Evolutionary conservation across 306 rosid species (phyloP).

Genomic region (barrel medic (Medicago truncatula)): DNA sequence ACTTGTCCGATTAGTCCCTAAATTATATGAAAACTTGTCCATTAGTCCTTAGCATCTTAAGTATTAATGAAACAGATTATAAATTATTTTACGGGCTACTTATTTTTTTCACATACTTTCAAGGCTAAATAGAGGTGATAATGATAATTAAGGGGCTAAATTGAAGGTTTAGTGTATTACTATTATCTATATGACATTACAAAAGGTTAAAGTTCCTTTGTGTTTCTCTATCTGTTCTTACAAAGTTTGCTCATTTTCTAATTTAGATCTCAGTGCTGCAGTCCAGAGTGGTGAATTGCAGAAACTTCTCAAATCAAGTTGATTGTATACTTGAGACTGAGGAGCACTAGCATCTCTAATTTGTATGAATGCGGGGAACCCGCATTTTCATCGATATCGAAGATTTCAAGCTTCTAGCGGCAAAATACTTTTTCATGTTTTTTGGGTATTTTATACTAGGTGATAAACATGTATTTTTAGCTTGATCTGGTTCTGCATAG

Average conservation of each 20-base stretch:
- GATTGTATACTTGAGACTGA: slow-evolving; percentile 43
- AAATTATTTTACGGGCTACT: background rate
- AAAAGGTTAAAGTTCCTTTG: background rate
- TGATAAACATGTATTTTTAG: slow-evolving; percentile 18
- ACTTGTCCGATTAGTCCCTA: background rate
- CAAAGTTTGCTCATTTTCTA: slow-evolving; percentile 7
- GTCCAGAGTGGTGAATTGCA: slow-evolving; percentile 76
- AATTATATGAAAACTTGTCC: background rate
- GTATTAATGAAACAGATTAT: background rate
- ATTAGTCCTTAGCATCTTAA: background rate
- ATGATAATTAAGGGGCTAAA: background rate
- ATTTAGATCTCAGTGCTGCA: slow-evolving; percentile 75
- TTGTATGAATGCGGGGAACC: slow-evolving; percentile 11
- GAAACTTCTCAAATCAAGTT: slow-evolving; percentile 69
- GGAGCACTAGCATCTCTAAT: slow-evolving; percentile 23
- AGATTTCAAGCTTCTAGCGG: slow-evolving; percentile 24
- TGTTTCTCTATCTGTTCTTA: background rate
- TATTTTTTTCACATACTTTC: background rate
- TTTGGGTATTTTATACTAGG: background rate
- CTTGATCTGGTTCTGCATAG: slow-evolving; percentile 10
- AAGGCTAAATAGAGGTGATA: background rate
- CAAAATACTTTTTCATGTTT: slow-evolving; percentile 23
- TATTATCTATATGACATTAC: slow-evolving; percentile 1
- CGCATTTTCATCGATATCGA: slow-evolving; percentile 9
- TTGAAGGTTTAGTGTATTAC: background rate